phyloP scores from a whole-genome alignment of 1,139 yeast species.

The Candida smagusa region DNA sequence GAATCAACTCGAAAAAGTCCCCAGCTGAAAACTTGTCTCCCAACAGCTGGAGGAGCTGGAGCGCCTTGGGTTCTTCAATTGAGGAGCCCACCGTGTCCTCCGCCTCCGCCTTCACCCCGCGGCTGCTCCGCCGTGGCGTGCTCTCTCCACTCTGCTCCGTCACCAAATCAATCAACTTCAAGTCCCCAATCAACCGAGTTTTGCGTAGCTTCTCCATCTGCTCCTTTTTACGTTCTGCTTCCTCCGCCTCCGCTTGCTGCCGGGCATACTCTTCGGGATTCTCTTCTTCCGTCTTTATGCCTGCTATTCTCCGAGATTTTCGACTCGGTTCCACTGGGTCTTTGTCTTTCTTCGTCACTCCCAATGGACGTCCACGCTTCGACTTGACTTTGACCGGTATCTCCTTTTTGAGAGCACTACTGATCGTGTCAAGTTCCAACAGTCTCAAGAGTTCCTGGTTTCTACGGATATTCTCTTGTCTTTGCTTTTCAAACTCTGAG shows the following conservation, averaged over 20 bases:
- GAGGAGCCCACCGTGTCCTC: conserved; percentile 5
- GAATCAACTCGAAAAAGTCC: conserved; percentile 63
- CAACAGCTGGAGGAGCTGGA: conserved; percentile 38
- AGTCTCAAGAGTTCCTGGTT: conserved; percentile 38
- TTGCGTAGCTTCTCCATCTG: conserved; percentile 51
- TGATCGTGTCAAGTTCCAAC: conserved; percentile 35
- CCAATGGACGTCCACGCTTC: conserved; percentile 16
- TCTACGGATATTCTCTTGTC: conserved; percentile 52
- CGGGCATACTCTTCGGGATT: conserved; percentile 35
- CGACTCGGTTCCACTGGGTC: conserved; percentile 48
- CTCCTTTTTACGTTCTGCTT: conserved; percentile 32
- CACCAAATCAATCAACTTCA: conserved; percentile 55
- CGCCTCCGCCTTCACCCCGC: conserved; percentile 3
- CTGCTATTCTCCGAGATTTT: conserved; percentile 65
- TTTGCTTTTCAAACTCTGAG: conserved; percentile 66
- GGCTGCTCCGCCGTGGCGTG: conserved; percentile 7
- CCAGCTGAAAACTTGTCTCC: conserved; percentile 70
- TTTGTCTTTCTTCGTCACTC: conserved; percentile 16
- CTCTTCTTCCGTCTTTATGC: conserved; percentile 45
- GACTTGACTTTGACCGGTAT: conserved; percentile 20
- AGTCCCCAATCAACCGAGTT: conserved; percentile 60
- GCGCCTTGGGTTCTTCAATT: conserved; percentile 20
- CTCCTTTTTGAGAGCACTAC: conserved; percentile 29
- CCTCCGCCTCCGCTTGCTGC: conserved; percentile 35
- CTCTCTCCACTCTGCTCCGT: conserved; percentile 36